Base-by-base conservation (phyloP, 352 stramenopile genomes). In the Blastocystis sp. region DNA sequence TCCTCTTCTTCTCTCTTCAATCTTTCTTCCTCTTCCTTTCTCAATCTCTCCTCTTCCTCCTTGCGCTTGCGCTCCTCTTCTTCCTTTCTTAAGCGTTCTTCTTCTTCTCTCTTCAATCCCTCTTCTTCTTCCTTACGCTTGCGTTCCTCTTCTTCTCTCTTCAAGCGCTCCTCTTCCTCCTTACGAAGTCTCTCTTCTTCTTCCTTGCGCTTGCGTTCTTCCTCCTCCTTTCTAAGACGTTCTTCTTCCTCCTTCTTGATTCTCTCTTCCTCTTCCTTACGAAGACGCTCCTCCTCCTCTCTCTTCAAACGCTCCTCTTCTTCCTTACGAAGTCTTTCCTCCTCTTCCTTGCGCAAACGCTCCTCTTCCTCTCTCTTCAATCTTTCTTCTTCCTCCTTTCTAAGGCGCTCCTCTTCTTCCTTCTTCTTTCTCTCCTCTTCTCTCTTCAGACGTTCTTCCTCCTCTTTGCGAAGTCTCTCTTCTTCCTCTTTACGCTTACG, bases 401-500 rank as follows among this genome's bases (percentile, higher is more conserved):
- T 55, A 4, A 55, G 41, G 4, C 41, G 4, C 41, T 55, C 41
- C 41, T 55, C 41, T 55, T 55, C 41, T 24, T 37, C n/a, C 61
- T 51, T 45, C 33, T 16, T 67, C 62, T 37, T 31, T 37, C 1
- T 65, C 59, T 33, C 10, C 66, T 80, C 69, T 61, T 61, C 69
- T 39, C 62, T 41, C 39, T 80, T 80, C 29, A 37, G 39, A 37
- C 12, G 3, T 26, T 80, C 69, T 29, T 62, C 55, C 16, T 80
- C 69, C 45, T 80, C 10, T 29, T 62, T 37, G 4, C 33, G 13
- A 29, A 59, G 37, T 51, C 69, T 77, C 45, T 55, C 66, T 45
- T 55, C 66, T 45, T 77, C 66, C 29, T 77, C 66, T 35, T 77
- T 80, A 41, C 69, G 26, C 69, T 62, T 62, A 3, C 69, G 2